phyloP scores from a whole-genome alignment of 495 filamentous ascomycete genomes.

The Penicillium paxilli region DNA sequence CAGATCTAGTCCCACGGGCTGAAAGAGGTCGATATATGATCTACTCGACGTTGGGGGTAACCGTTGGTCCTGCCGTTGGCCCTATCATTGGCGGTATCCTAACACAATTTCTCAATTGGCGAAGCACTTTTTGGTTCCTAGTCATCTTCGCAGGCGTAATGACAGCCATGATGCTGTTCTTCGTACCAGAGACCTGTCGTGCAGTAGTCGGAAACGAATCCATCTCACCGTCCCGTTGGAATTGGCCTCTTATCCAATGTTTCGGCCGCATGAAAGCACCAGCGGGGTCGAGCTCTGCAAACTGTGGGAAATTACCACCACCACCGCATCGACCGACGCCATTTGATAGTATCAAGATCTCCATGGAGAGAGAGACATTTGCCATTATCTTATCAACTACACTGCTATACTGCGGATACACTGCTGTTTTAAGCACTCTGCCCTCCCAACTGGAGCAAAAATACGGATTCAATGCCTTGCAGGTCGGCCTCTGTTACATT shows the following conservation, averaged over 20 bases:
- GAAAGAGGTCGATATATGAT: constrained; percentile 64
- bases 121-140: constrained; percentile 48
- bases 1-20: constrained; percentile 58
- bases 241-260: not conserved
- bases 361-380: not conserved
- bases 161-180: constrained; percentile 45
- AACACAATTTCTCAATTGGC: constrained; percentile 34
- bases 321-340: not conserved
- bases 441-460: not conserved
- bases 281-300: not conserved
- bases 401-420: not conserved
- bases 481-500: not conserved
- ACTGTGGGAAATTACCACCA: not conserved
- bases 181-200: constrained; percentile 67
- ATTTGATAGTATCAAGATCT: not conserved
- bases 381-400: not conserved
- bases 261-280: not conserved
- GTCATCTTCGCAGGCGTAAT: constrained; percentile 30
- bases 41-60: constrained; percentile 25
- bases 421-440: not conserved
- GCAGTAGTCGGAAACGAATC: constrained; percentile 70
- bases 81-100: constrained; percentile 45
- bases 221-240: not conserved
- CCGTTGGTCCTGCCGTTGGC: constrained; percentile 32
- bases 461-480: not conserved